Conservation (phyloP, 257 asterid species). For the Salvia rosmarinus region DNA sequence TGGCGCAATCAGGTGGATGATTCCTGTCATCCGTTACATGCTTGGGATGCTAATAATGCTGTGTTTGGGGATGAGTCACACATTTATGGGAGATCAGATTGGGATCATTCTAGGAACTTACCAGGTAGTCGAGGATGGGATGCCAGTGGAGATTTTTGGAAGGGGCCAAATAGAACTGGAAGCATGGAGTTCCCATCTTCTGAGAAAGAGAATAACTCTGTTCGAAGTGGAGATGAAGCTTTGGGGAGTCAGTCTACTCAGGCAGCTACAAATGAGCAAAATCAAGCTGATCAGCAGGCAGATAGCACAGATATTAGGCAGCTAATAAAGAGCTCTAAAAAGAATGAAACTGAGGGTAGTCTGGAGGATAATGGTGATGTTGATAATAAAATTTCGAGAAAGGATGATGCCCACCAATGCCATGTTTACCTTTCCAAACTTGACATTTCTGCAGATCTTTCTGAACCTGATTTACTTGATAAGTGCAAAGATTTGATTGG, state of each 20-base stretch:
- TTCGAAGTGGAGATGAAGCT: slow-evolving; percentile 54
- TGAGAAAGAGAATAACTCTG: slow-evolving; percentile 60
- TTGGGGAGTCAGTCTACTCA: slow-evolving; percentile 50
- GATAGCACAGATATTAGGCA: slow-evolving; percentile 52
- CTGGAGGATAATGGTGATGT: slow-evolving; percentile 39
- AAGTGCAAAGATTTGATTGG: slow-evolving; percentile 58
- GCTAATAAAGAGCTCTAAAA: slow-evolving; percentile 42
- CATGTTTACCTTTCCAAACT: slow-evolving; percentile 74
- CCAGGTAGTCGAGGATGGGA: slow-evolving; percentile 65
- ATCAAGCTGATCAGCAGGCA: slow-evolving; percentile 49
- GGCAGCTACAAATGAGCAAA: slow-evolving; percentile 51
- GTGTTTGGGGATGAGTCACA: slow-evolving; percentile 81
- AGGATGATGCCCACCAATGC: slow-evolving; percentile 51
- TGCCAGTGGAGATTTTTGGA: slow-evolving; percentile 63
- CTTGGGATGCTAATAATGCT: slow-evolving; percentile 74
- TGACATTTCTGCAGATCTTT: slow-evolving; percentile 83
- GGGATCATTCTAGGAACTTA: slow-evolving; percentile 68
- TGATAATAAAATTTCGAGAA: slow-evolving; percentile 42
- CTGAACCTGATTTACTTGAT: slow-evolving; percentile 66
- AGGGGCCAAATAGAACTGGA: slow-evolving; percentile 60
- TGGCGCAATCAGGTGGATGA: slow-evolving; percentile 79
- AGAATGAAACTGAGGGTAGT: slow-evolving; percentile 47
- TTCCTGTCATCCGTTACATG: slow-evolving; percentile 64
- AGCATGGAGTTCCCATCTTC: slow-evolving; percentile 61
- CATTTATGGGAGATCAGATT: slow-evolving; percentile 77